Conservation (phyloP, 768 basidiomycete species). For the Hericium erinaceus region DNA sequence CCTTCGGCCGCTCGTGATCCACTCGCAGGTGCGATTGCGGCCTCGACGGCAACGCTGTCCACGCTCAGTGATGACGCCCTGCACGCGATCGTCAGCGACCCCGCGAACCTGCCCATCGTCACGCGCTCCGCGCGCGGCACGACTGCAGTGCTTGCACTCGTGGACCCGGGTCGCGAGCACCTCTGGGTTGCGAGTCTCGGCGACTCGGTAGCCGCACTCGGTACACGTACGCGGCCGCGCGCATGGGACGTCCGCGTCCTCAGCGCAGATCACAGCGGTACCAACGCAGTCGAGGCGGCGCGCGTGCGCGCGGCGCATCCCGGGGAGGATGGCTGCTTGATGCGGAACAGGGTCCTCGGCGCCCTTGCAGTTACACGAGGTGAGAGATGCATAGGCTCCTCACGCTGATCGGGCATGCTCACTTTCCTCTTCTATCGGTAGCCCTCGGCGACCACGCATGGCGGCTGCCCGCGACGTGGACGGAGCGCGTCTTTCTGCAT, state of each 20-base stretch:
- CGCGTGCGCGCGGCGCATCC: slow-evolving; percentile 38
- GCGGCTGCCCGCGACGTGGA: slow-evolving; percentile 42
- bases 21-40: not conserved
- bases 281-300: slow-evolving; percentile 30
- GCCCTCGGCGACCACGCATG: slow-evolving; percentile 47
- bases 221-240: slow-evolving; percentile 23
- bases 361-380: slow-evolving; percentile 50
- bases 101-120: slow-evolving; percentile 18
- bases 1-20: not conserved
- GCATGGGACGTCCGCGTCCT: slow-evolving; percentile 32
- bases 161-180: slow-evolving; percentile 32
- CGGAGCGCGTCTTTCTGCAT: slow-evolving; percentile 36
- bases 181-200: slow-evolving; percentile 51
- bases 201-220: slow-evolving; percentile 46
- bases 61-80: slow-evolving; percentile 41
- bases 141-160: slow-evolving; percentile 39
- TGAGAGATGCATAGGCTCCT: slow-evolving; percentile 13
- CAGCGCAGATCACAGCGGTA: slow-evolving; percentile 44
- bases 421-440: slow-evolving; percentile 12
- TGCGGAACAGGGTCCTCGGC: slow-evolving; percentile 40
- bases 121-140: slow-evolving; percentile 42
- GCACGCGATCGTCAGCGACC: slow-evolving; percentile 46
- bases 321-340: slow-evolving; percentile 31
- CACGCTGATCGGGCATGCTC: too few relatives aligned
- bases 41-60: slow-evolving; percentile 34